Evolutionary conservation across 73 alveolate species (phyloP).

Genomic region (Breviolum minutum): DNA sequence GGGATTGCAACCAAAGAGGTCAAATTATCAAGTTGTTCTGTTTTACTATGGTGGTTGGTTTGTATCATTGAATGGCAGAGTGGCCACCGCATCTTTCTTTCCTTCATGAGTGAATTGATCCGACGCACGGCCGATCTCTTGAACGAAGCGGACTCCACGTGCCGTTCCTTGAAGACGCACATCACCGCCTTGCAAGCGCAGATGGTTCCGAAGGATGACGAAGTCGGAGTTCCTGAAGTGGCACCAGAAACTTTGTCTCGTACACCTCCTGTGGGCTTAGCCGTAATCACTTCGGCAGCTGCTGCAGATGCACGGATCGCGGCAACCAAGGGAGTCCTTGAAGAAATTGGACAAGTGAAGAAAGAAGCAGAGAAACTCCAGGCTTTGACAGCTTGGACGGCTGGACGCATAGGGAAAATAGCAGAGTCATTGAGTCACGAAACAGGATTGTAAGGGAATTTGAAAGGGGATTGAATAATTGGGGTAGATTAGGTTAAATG

Average conservation of each 20-base stretch:
- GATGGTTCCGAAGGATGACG: slow-evolving; percentile 56
- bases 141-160: slow-evolving; percentile 77
- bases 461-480: too few relatives aligned
- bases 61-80: slow-evolving; percentile 85
- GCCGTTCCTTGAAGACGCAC: slow-evolving; percentile 77
- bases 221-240: slow-evolving; percentile 50
- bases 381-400: background rate
- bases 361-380: slow-evolving; percentile 82
- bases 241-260: slow-evolving; percentile 42
- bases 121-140: slow-evolving; percentile 72
- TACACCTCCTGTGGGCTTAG: background rate
- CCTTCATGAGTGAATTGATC: slow-evolving; percentile 80
- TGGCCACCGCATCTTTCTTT: slow-evolving; percentile 62
- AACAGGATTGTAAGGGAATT: too few relatives aligned
- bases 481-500: too few relatives aligned
- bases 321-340: slow-evolving; percentile 48
- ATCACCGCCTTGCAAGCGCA: slow-evolving; percentile 69
- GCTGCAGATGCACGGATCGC: slow-evolving; percentile 69
- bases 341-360: slow-evolving; percentile 58
- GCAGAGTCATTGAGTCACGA: too few relatives aligned
- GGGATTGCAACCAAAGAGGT: slow-evolving; percentile 34
- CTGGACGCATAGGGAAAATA: too few relatives aligned
- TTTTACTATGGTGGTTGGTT: slow-evolving; percentile 68
- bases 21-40: slow-evolving; percentile 5
- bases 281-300: slow-evolving; percentile 77